Evolutionary conservation across 106 monocot genomes (phyloP).

Genomic region (Allium cepa): DNA sequence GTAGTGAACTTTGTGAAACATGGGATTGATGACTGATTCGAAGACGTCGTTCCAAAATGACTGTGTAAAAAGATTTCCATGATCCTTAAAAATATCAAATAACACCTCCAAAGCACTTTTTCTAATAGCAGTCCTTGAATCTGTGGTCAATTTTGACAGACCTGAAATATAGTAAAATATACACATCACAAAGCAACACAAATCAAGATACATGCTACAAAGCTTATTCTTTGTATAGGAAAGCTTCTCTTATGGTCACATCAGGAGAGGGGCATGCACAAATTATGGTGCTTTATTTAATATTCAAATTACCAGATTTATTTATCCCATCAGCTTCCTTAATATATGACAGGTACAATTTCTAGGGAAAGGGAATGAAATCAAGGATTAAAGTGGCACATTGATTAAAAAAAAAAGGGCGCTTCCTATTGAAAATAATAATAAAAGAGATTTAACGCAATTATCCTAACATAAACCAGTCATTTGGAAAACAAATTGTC

Average conservation of each 20-base stretch:
- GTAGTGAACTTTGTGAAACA: conserved; percentile 38
- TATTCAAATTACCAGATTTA: no score
- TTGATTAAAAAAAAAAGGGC: no score
- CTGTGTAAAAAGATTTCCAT: conserved; percentile 78
- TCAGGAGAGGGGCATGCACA: no score
- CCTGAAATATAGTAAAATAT: conserved; percentile 31
- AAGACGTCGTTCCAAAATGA: conserved; percentile 69
- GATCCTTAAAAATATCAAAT: conserved; percentile 93
- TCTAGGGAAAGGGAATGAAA: no score
- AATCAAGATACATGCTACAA: conserved; percentile 1
- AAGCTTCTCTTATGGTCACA: no score
- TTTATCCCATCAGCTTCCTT: no score
- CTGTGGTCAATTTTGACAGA: conserved; percentile 85
- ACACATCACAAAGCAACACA: background rate
- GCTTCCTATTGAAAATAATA: no score
- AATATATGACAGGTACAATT: no score
- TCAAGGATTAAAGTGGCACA: no score
- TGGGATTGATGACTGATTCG: conserved; percentile 73
- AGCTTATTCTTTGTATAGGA: no score
- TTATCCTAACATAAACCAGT: background rate
- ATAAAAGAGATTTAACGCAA: no score
- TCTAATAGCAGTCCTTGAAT: conserved; percentile 71
- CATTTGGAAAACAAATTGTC: background rate
- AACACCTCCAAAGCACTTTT: conserved; percentile 90
- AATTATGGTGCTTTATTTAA: no score